These are phyloP conservation scores for Alternaria ethzedia DNA, from an alignment of 2,329 filamentous ascomycete species.

Conservation along the genomic window DNA sequence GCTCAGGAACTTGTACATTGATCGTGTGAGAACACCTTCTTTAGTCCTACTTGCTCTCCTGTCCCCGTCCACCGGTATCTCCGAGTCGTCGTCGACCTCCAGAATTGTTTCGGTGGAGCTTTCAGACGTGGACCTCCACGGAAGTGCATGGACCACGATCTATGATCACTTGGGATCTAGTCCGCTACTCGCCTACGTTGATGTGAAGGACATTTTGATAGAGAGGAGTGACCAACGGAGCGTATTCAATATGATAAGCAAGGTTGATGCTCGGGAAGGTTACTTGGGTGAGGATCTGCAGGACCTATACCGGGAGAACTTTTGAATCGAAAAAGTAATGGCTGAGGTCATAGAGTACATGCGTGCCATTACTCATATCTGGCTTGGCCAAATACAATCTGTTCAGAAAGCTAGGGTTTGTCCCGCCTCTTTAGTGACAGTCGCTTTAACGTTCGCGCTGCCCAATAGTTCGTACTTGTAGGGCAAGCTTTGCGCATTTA, in stretches of 20 bases:
- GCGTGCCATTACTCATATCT: not conserved
- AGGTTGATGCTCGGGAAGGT: not conserved
- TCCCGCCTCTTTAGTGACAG: slow-evolving; percentile 46
- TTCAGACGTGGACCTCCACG: not conserved
- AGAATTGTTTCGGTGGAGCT: not conserved
- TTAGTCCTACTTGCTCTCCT: not conserved
- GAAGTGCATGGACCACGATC: not conserved
- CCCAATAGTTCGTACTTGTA: slow-evolving; percentile 62
- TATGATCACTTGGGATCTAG: not conserved
- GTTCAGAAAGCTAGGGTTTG: slow-evolving; percentile 23
- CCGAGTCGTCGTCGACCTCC: not conserved
- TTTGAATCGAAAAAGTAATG: not conserved
- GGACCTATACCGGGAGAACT: not conserved
- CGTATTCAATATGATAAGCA: not conserved
- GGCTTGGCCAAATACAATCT: not conserved
- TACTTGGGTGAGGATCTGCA: not conserved
- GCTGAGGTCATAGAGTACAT: not conserved
- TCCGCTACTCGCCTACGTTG: not conserved
- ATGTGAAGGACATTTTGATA: not conserved
- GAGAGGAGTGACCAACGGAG: not conserved
- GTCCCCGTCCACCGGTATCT: not conserved
- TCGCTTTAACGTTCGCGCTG: slow-evolving; percentile 54
- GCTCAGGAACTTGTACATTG: not conserved
- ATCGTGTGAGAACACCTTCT: not conserved
- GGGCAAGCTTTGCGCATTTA: slow-evolving; percentile 53